phyloP scores from a whole-genome alignment of 768 basidiomycete genomes.

The Tricholomella constricta region DNA sequence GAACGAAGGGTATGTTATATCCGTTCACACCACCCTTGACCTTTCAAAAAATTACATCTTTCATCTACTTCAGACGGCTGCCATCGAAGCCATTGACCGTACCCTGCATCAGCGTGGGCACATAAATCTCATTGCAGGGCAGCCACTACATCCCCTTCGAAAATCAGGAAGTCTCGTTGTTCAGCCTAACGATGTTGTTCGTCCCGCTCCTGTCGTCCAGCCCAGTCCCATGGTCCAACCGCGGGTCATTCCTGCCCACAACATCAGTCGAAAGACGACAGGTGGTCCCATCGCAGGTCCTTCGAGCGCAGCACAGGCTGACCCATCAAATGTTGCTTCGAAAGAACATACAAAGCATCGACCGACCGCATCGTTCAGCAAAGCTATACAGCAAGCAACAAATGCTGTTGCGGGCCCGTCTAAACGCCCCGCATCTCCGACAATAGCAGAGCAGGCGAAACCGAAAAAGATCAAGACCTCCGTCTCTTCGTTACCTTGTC shows the following conservation, averaged over 20 bases:
- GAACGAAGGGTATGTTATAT: constrained; percentile 55
- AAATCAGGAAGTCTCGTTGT: neutral
- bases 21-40: neutral
- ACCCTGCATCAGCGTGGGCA: constrained; percentile 59
- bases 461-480: constrained; percentile 37
- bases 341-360: neutral
- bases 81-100: constrained; percentile 71
- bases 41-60: no score
- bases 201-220: no score
- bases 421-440: constrained; percentile 39
- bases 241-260: neutral
- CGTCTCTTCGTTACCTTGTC: constrained; percentile 39
- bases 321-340: neutral
- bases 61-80: constrained; percentile 43
- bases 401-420: constrained; percentile 22
- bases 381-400: neutral
- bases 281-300: neutral
- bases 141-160: constrained; percentile 61
- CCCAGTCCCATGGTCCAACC: no score
- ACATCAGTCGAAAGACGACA: neutral
- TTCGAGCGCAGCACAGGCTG: neutral
- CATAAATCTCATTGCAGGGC: constrained; percentile 55
- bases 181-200: neutral
- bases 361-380: neutral
- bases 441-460: constrained; percentile 22